Evolutionary conservation across 352 stramenopile genomes (phyloP).

Genomic region (Phytopythium cucurbitacearum): DNA sequence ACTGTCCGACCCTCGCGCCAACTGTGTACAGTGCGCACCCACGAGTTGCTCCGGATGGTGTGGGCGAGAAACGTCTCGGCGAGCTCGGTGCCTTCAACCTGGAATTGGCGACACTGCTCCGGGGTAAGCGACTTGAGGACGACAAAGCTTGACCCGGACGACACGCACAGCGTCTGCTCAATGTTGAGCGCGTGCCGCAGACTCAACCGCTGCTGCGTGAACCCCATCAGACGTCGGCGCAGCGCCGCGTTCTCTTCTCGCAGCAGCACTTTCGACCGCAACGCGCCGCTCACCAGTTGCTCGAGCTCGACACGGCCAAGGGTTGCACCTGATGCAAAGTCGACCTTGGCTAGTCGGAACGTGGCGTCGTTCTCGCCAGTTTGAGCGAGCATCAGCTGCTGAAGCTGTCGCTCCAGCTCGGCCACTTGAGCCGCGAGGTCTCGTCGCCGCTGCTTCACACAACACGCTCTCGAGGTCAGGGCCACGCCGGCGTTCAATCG

Average conservation of each 20-base stretch:
- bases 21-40: neutral
- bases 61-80: neutral
- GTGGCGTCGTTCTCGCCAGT: neutral
- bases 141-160: neutral
- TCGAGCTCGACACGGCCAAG: too few species aligned
- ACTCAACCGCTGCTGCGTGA: neutral
- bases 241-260: conserved; percentile 2
- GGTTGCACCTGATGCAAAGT: too few species aligned
- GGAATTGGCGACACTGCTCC: conserved; percentile 1
- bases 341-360: too few species aligned
- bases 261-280: too few species aligned
- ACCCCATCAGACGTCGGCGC: neutral
- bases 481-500: too few species aligned
- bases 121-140: conserved; percentile 1
- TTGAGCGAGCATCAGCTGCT: neutral
- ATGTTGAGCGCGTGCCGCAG: neutral
- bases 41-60: neutral
- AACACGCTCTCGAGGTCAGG: neutral
- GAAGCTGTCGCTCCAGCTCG: conserved; percentile 2
- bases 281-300: too few species aligned
- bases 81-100: neutral
- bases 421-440: neutral
- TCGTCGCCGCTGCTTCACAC: neutral
- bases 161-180: neutral
- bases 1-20: conserved; percentile 3